phyloP scores from a whole-genome alignment of 495 filamentous ascomycete genomes.

The Hyphodiscus hymeniophilus region DNA sequence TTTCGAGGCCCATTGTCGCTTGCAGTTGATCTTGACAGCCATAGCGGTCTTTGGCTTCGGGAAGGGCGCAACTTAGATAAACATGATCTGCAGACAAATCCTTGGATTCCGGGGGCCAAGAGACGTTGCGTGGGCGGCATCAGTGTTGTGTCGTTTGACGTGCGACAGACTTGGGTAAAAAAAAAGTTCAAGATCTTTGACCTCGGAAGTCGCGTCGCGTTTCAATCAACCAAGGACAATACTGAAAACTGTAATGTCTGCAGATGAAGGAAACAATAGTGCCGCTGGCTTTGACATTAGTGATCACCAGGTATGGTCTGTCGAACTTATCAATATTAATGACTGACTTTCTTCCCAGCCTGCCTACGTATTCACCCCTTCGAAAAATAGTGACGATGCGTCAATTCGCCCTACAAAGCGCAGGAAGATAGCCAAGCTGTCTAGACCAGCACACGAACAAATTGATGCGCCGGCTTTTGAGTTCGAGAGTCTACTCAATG shows the following conservation, averaged over 20 bases:
- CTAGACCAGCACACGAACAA: conserved; percentile 18
- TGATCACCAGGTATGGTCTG: conserved; percentile 20
- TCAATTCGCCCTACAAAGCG: conserved; percentile 54
- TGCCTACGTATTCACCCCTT: conserved; percentile 62
- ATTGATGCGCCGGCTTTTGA: conserved; percentile 12
- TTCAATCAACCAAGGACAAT: not conserved
- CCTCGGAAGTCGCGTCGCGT: conserved; percentile 4
- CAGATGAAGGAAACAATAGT: conserved; percentile 12
- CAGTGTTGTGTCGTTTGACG: conserved; percentile 10
- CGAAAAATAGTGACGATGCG: conserved; percentile 23
- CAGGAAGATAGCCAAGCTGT: conserved; percentile 41
- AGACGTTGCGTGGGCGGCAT: conserved; percentile 29
- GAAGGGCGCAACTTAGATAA: conserved; percentile 22
- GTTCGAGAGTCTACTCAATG: conserved; percentile 57
- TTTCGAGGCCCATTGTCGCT: not conserved
- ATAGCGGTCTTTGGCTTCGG: conserved; percentile 4
- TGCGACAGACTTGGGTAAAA: no score
- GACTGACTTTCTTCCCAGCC: conserved; percentile 34
- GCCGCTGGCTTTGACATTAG: conserved; percentile 15
- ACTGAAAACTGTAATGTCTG: conserved; percentile 16
- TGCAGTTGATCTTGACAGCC: conserved; percentile 6
- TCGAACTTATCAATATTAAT: conserved; percentile 3
- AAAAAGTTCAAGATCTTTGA: not conserved
- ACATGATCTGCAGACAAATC: conserved; percentile 32
- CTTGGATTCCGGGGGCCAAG: conserved; percentile 23